These are phyloP conservation scores for Buxus sempervirens DNA, from an alignment of 164 flowering plant genomes.

Conservation along the genomic window DNA sequence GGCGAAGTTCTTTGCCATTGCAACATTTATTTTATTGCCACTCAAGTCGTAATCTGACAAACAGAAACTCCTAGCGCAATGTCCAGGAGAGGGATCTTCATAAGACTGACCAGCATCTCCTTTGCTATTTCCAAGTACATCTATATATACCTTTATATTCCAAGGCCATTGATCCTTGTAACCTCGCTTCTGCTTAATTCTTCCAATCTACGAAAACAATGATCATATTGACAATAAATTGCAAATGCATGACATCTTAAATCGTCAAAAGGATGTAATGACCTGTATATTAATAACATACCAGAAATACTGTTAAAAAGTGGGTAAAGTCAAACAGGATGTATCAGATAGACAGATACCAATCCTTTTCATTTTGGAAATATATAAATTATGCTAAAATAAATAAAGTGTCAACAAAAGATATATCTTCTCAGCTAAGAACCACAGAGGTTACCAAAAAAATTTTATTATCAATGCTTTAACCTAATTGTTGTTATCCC, in stretches of 20 bases:
- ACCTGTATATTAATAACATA: too few relatives aligned
- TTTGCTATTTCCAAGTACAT: slow-evolving; percentile 81
- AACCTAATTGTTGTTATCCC: too few relatives aligned
- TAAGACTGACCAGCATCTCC: slow-evolving; percentile 85
- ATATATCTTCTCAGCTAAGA: too few relatives aligned
- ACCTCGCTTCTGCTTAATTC: slow-evolving; percentile 96
- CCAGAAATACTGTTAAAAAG: too few relatives aligned
- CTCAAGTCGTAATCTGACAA: slow-evolving; percentile 74
- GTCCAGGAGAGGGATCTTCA: slow-evolving; percentile 98
- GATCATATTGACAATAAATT: not conserved
- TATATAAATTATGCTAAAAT: too few relatives aligned
- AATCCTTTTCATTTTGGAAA: too few relatives aligned
- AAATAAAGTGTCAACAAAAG: too few relatives aligned
- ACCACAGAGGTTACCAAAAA: too few relatives aligned
- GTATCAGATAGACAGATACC: too few relatives aligned
- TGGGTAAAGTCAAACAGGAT: too few relatives aligned
- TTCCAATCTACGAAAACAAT: slow-evolving; percentile 59
- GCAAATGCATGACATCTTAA: not conserved
- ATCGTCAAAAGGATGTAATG: not conserved
- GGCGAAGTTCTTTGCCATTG: slow-evolving; percentile 95
- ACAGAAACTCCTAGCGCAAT: slow-evolving; percentile 88
- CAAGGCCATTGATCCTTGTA: slow-evolving; percentile 99
- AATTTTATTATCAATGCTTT: too few relatives aligned
- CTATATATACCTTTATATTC: slow-evolving; percentile 86
- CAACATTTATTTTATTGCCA: slow-evolving; percentile 75